Evolutionary conservation across 129 eudicot species (phyloP).

Genomic region (Heracleum sosnowskyi): DNA sequence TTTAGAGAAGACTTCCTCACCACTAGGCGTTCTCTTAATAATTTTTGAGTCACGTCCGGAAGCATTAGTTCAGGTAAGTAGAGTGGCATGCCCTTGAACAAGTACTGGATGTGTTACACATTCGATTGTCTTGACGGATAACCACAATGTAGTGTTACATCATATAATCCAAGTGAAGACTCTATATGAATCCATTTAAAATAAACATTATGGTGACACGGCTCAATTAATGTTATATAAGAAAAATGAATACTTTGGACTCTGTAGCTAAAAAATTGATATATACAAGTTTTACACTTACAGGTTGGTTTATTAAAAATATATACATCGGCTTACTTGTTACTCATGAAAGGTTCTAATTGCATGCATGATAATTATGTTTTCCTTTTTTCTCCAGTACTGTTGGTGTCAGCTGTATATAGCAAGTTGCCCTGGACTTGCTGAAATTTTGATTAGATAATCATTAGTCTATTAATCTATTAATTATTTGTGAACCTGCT

Average conservation of each 20-base stretch:
- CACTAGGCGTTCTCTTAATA: conserved; percentile 90
- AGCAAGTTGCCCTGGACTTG: background rate
- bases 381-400: background rate
- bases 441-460: background rate
- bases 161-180: too few species aligned
- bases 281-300: background rate
- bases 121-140: background rate
- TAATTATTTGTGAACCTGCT: conserved; percentile 4
- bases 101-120: background rate
- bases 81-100: background rate
- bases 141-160: background rate
- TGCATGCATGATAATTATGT: background rate
- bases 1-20: conserved; percentile 79
- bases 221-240: background rate
- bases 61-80: conserved; percentile 84
- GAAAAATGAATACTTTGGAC: background rate
- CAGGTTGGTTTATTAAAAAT: background rate
- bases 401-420: background rate
- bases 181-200: background rate
- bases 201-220: background rate
- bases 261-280: background rate
- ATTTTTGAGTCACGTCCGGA: conserved; percentile 98
- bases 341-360: background rate
- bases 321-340: background rate
- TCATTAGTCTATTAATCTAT: conserved; percentile 10